These are phyloP conservation scores for Conringia planisiliqua DNA, from an alignment of 345 rosid species.

Conservation along the genomic window DNA sequence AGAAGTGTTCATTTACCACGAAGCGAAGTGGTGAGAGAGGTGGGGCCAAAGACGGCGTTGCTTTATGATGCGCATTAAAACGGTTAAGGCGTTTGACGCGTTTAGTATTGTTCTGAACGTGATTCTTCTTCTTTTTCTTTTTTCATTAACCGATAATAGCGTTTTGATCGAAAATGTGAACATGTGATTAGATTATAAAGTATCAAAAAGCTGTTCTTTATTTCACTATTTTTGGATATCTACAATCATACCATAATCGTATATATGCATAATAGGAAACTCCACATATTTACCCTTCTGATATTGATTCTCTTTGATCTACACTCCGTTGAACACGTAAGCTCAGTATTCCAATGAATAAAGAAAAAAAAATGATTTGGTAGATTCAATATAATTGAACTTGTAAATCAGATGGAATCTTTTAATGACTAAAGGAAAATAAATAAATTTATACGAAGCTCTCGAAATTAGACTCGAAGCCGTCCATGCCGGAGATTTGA, in stretches of 20 bases:
- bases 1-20: neutral
- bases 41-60: slow-evolving; percentile 20
- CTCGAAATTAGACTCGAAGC: neutral
- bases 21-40: neutral
- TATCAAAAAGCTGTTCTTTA: too few species aligned
- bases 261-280: too few species aligned
- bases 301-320: too few species aligned
- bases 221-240: too few species aligned
- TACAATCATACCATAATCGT: too few species aligned
- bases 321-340: neutral
- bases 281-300: too few species aligned
- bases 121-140: neutral
- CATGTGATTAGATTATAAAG: neutral
- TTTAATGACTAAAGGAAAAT: slow-evolving; percentile 7
- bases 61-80: neutral
- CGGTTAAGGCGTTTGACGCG: slow-evolving; percentile 6
- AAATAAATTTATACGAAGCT: neutral
- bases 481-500: neutral
- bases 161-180: neutral
- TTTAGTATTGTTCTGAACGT: neutral
- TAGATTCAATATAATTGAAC: neutral
- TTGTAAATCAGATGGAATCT: slow-evolving; percentile 18
- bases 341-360: neutral
- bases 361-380: neutral
- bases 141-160: neutral